A percentile compares a stretch with the other conserved stretches of the same genome.
These are phyloP conservation scores for Salix suchowensis DNA, from an alignment of 345 rosid genomes.

Conservation along the genomic window DNA sequence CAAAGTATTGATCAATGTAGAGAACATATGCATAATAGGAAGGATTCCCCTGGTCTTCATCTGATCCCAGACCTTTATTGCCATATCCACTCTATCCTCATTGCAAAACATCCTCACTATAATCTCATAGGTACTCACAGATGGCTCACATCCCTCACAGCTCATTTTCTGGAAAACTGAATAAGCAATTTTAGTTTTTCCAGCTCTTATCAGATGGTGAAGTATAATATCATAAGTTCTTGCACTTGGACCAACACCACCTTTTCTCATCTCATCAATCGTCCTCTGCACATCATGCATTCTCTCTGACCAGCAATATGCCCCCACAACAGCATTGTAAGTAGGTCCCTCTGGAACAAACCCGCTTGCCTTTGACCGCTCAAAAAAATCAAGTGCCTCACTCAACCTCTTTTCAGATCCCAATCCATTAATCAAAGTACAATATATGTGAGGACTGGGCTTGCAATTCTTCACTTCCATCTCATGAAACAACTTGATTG, in stretches of 20 bases:
- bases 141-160: slow-evolving; percentile 42
- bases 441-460: slow-evolving; percentile 68
- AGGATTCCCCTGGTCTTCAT: slow-evolving; percentile 72
- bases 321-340: slow-evolving; percentile 75
- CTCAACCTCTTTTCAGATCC: slow-evolving; percentile 57
- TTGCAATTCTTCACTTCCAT: slow-evolving; percentile 57
- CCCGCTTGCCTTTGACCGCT: slow-evolving; percentile 50
- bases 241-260: slow-evolving; percentile 57
- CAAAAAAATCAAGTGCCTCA: slow-evolving; percentile 62
- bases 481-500: slow-evolving; percentile 46
- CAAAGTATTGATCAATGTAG: slow-evolving; percentile 49
- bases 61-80: slow-evolving; percentile 59
- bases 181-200: slow-evolving; percentile 51
- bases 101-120: slow-evolving; percentile 80
- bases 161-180: slow-evolving; percentile 54
- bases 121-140: slow-evolving; percentile 72
- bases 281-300: slow-evolving; percentile 47
- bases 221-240: slow-evolving; percentile 76
- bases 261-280: slow-evolving; percentile 63
- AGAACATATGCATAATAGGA: slow-evolving; percentile 92
- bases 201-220: slow-evolving; percentile 54
- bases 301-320: slow-evolving; percentile 61
- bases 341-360: slow-evolving; percentile 64
- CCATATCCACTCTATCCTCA: slow-evolving; percentile 57
- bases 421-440: slow-evolving; percentile 74